Percentiles rank a stretch among this genome's conserved stretches.
Conservation (phyloP, 2,329 filamentous ascomycete genomes). For the Bretziella fagacearum region DNA sequence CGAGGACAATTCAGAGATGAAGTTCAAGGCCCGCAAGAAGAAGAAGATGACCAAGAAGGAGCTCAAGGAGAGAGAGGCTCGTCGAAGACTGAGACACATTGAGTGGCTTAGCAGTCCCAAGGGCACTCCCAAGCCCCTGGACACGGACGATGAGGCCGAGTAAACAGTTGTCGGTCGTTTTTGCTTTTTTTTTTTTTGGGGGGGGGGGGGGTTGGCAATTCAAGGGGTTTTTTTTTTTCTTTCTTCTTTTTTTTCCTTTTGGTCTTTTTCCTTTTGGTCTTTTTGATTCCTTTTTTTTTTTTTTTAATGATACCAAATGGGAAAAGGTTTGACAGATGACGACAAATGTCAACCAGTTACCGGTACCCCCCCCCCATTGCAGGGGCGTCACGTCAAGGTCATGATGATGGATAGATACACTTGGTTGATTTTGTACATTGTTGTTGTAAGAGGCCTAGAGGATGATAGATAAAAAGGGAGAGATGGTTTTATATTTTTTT, state of each 20-base stretch:
- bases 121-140: slow-evolving; percentile 59
- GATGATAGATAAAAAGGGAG: no score
- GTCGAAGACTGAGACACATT: slow-evolving; percentile 72
- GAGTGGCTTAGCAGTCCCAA: slow-evolving; percentile 73
- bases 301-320: no score
- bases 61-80: slow-evolving; percentile 78
- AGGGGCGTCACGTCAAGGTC: no score
- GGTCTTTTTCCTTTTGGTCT: no score
- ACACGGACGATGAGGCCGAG: slow-evolving; percentile 59
- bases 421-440: no score
- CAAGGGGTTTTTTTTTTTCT: neutral
- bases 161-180: neutral
- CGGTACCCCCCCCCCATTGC: no score
- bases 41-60: slow-evolving; percentile 98
- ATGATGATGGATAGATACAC: no score
- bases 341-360: no score
- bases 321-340: no score
- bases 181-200: neutral
- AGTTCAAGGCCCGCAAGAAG: slow-evolving; percentile 85
- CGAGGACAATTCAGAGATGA: slow-evolving; percentile 64
- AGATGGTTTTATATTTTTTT: no score
- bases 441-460: no score
- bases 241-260: neutral
- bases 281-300: no score
- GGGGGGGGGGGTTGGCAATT: neutral